phyloP scores from a whole-genome alignment of 495 filamentous ascomycete species.

The Daldinia childiae region DNA sequence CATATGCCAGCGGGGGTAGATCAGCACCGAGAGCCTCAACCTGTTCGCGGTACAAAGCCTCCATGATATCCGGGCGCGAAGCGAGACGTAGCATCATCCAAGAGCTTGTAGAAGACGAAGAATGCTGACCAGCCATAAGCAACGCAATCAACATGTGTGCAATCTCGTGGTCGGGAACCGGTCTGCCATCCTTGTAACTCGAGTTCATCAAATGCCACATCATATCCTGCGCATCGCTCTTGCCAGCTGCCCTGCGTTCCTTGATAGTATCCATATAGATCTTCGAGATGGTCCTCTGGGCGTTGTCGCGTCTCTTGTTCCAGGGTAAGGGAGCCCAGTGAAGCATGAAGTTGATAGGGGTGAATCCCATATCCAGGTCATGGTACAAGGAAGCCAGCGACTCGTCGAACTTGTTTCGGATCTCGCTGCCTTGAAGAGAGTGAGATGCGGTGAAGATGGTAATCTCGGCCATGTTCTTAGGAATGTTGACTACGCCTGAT shows the following conservation, averaged over 20 bases:
- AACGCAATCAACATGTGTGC: slow-evolving; percentile 94
- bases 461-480: slow-evolving; percentile 78
- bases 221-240: slow-evolving; percentile 71
- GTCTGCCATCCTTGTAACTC: slow-evolving; percentile 75
- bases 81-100: slow-evolving; percentile 87
- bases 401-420: slow-evolving; percentile 77
- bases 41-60: slow-evolving; percentile 82
- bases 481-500: slow-evolving; percentile 71
- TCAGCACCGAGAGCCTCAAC: slow-evolving; percentile 66
- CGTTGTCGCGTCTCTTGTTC: slow-evolving; percentile 80
- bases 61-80: slow-evolving; percentile 73
- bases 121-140: slow-evolving; percentile 90
- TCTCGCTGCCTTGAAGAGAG: slow-evolving; percentile 80
- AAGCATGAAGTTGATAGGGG: slow-evolving; percentile 83
- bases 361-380: slow-evolving; percentile 86
- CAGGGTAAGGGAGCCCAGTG: slow-evolving; percentile 88
- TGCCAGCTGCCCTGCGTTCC: slow-evolving; percentile 63
- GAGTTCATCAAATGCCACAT: slow-evolving; percentile 85
- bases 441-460: slow-evolving; percentile 87
- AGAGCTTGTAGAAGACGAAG: slow-evolving; percentile 79
- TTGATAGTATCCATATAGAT: slow-evolving; percentile 83
- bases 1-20: slow-evolving; percentile 70
- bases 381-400: slow-evolving; percentile 80
- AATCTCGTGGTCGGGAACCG: slow-evolving; percentile 79
- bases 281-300: slow-evolving; percentile 77